Base-by-base conservation (phyloP, 495 filamentous ascomycete genomes). In the Penicillium pancosmium region DNA sequence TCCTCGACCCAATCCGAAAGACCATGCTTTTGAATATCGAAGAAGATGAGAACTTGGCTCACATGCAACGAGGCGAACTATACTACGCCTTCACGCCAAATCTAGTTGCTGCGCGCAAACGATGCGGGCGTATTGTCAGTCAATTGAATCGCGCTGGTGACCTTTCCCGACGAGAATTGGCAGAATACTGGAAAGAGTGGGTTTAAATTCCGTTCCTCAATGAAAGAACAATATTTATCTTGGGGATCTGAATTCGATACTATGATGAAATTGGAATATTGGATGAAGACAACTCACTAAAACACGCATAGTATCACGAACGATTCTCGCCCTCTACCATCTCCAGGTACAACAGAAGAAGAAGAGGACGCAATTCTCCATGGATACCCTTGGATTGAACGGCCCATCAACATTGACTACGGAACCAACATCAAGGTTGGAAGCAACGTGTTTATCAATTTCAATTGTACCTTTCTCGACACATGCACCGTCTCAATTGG, bases 401-500 rank as follows among this genome's bases (percentile, higher is more conserved):
- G 83, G 0, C 90, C 91, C 8, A 77, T 95, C 61, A 80, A 77
- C 11, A 74, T 87, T 4, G 91, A 95, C 68, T 92, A 94, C 60
- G 91, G 91, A 4, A 84, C 77, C 62, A 91, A 95, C 56, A 71
- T 93, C 41, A 79, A 78, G 50, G 59, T 92, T 18, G 90, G 88
- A 23, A 68, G 81, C 23, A 78, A 80, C 34, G 87, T 90, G 13
- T 96, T 86, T 68, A 78, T 95, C 69, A 96, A 95, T 75, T 87
- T 82, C 68, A 87, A 91, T 72, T 83, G 81, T 55, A 86, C 84
- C 3, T 86, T 91, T 63, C 70, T 96, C 23, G 93, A 97, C 72
- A 93, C 88, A 3, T 89, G 88, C 67, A 62, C 81, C 19, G 86
- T 96, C 52, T 87, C 83, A 7, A 86, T 96, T 50, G 93, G 93